Base-by-base conservation (phyloP, 2,329 filamentous ascomycete genomes). In the Ophiostoma fasciatum region DNA sequence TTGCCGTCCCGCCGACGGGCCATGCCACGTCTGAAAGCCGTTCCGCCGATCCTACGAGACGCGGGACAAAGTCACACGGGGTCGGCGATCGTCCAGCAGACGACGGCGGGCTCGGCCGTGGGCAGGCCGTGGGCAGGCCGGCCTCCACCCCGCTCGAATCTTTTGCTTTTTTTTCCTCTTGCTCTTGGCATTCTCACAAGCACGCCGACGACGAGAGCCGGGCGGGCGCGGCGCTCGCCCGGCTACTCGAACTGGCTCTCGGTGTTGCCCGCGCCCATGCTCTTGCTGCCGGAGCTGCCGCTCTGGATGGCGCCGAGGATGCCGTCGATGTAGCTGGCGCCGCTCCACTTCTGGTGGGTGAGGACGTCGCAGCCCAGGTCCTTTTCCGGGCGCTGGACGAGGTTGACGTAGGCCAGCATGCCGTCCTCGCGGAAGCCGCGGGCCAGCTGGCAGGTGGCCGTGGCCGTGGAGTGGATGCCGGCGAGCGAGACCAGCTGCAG, bases 371-470 rank as follows among this genome's bases (percentile, higher is more conserved):
- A 85, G 12, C 81, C 82, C 1, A 88, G 61, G 45, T 93, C 87
- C 67, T 94, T 94, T 61, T 98, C 90, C 27, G 78, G 69, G 35
- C 75, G 68, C 59, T 98, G 90, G 27, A 98, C 78, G 1, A 94
- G 62, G 40, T 94, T 82, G n/a, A 96, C 90, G 51, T 98, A 98
- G 1, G 90, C 88, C 50, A 90, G 68, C 90, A 98, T 98, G 37
- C 90, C 90, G 37, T 94, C 81, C 12, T 76, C 71, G 63, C 84
- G 92, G 64, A 93, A 98, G 7, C 66, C 71, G 41, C 72, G 72
- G 9, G 84, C 80, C 14, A 98, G 66, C 60, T 94, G 82, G 39
- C 76, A 68, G 14, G 70, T 70, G 33, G 72, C 69, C 13, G 71
- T 68, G 4, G 75, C 75, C 28, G 68, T 78, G 45, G 70, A 75